phyloP scores from a whole-genome alignment of 2,329 filamentous ascomycete genomes.

The Paracorniculantispora psalliotae region DNA sequence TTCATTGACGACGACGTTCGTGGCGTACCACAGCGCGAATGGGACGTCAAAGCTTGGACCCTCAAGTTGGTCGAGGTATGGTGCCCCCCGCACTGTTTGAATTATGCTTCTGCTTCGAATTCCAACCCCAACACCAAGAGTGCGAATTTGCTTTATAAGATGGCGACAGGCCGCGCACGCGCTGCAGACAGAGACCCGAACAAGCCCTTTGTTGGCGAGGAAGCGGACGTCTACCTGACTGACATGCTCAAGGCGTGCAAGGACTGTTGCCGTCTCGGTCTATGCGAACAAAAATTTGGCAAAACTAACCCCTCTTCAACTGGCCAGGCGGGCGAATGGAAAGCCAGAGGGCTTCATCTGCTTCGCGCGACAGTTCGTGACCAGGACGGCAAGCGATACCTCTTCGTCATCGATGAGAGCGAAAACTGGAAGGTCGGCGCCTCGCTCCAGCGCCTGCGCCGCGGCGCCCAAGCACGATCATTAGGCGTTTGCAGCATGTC shows the following conservation, averaged over 20 bases:
- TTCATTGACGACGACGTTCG: constrained; percentile 97
- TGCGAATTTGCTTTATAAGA: constrained; percentile 43
- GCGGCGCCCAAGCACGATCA: constrained; percentile 55
- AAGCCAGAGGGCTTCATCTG: constrained; percentile 53
- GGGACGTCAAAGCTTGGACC: constrained; percentile 98
- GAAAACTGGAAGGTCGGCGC: constrained; percentile 65
- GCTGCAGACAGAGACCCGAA: constrained; percentile 43
- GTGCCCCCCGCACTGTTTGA: constrained; percentile 62
- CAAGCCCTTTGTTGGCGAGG: constrained; percentile 54
- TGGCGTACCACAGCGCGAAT: constrained; percentile 88
- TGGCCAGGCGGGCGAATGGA: constrained; percentile 50
- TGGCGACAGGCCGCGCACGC: constrained; percentile 41
- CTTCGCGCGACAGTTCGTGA: constrained; percentile 60
- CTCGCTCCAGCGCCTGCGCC: constrained; percentile 55
- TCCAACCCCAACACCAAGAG: constrained; percentile 36
- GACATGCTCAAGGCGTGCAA: constrained; percentile 62
- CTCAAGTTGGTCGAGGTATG: constrained; percentile 89
- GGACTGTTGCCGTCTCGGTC: constrained; percentile 54
- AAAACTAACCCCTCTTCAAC: constrained; percentile 37
- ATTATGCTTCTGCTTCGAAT: constrained; percentile 33
- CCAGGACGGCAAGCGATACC: constrained; percentile 60
- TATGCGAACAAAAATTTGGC: constrained; percentile 41
- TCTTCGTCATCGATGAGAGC: constrained; percentile 60
- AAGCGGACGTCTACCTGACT: constrained; percentile 59
- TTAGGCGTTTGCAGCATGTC: constrained; percentile 55